These are phyloP conservation scores for Podila verticillata DNA, from an alignment of 192 early-diverging fungal species.

Conservation along the genomic window DNA sequence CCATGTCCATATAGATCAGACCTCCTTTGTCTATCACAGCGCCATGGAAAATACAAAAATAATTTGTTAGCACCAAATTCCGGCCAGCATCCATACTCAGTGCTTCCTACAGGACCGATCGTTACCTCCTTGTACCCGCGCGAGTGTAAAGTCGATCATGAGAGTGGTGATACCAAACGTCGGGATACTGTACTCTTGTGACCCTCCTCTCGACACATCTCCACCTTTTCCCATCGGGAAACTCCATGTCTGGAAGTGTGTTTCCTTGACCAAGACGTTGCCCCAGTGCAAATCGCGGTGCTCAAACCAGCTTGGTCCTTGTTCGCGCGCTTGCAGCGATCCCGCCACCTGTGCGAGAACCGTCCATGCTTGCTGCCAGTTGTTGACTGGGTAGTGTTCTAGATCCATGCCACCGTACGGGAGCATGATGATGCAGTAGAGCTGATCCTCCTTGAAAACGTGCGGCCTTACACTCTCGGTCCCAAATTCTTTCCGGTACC, in stretches of 20 bases:
- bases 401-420: conserved; percentile 81
- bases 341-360: conserved; percentile 75
- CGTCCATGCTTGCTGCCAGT: conserved; percentile 73
- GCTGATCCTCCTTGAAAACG: conserved; percentile 70
- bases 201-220: background rate
- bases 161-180: conserved; percentile 69
- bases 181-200: conserved; percentile 42
- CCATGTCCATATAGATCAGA: conserved; percentile 44
- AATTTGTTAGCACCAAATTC: background rate
- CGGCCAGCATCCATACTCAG: background rate
- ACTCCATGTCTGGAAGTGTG: conserved; percentile 13
- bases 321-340: conserved; percentile 66
- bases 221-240: background rate
- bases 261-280: conserved; percentile 69
- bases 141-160: conserved; percentile 81
- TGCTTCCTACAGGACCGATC: background rate
- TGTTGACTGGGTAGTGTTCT: conserved; percentile 60
- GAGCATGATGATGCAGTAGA: conserved; percentile 78
- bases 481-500: conserved; percentile 65
- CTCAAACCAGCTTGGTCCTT: conserved; percentile 59
- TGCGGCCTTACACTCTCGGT: conserved; percentile 83
- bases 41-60: background rate
- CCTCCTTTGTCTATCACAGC: conserved; percentile 12
- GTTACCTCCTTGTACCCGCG: conserved; percentile 61
- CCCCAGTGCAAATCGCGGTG: conserved; percentile 83